phyloP scores from a whole-genome alignment of 257 asterid genomes.

The Gentiana dahurica region DNA sequence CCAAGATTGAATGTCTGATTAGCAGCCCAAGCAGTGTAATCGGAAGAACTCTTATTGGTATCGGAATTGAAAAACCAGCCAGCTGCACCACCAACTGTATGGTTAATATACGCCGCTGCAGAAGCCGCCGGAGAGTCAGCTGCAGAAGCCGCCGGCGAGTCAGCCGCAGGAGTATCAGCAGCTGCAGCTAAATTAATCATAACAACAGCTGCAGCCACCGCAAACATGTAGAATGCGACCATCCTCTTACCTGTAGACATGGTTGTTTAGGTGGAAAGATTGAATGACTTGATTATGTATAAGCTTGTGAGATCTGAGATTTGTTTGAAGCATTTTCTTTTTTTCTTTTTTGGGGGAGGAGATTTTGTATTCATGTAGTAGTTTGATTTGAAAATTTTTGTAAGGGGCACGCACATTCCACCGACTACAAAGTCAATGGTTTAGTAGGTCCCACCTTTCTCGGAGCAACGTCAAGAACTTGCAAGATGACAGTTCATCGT shows the following conservation, averaged over 20 bases:
- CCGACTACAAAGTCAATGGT: neutral
- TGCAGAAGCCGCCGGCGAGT: too few species aligned
- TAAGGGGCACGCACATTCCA: too few species aligned
- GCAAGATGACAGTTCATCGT: too few species aligned
- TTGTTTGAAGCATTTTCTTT: neutral
- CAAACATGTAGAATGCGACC: neutral
- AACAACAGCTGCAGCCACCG: conserved; percentile 2
- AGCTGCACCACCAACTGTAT: conserved; percentile 63
- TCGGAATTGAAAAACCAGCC: conserved; percentile 73
- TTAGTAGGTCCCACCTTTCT: neutral
- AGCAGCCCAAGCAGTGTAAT: conserved; percentile 63
- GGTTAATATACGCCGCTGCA: conserved; percentile 36
- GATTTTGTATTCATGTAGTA: too few species aligned
- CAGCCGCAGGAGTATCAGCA: conserved; percentile 5
- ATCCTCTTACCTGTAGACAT: neutral
- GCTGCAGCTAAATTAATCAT: conserved; percentile 4
- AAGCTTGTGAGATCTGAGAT: neutral
- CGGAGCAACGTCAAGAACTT: too few species aligned
- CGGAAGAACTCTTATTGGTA: conserved; percentile 40
- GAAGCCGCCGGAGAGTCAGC: conserved; percentile 17
- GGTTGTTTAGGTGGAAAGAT: neutral
- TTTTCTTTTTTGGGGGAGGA: neutral
- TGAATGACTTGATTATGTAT: neutral
- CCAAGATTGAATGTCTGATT: conserved; percentile 68
- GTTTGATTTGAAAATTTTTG: too few species aligned